A percentile compares a stretch with the other conserved stretches of the same genome.
phyloP scores from a whole-genome alignment of 1,139 yeast genomes.

The Blastobotrys arbuscula region DNA sequence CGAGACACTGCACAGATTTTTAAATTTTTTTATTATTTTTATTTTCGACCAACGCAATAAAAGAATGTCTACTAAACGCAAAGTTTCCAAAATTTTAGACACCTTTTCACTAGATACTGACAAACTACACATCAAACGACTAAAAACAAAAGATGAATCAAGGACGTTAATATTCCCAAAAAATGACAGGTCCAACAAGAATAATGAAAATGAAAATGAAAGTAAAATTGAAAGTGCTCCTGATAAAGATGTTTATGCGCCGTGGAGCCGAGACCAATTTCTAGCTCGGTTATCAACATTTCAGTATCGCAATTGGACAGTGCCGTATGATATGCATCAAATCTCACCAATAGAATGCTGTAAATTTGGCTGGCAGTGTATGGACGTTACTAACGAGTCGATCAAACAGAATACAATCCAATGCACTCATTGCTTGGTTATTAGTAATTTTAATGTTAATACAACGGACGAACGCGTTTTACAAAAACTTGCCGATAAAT shows the following conservation, averaged over 20 bases:
- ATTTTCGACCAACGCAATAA: too few species aligned
- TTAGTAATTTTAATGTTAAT: slow-evolving; percentile 18
- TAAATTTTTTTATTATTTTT: too few species aligned
- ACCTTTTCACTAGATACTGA: background rate
- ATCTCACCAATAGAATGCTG: slow-evolving; percentile 20
- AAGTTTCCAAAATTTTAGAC: slow-evolving; percentile 11
- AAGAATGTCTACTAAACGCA: slow-evolving; percentile 11
- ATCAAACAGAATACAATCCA: slow-evolving; percentile 17
- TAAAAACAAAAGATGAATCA: background rate
- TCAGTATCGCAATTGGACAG: slow-evolving; percentile 18
- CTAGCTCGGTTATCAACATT: slow-evolving; percentile 19
- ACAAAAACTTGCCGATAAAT: slow-evolving; percentile 12
- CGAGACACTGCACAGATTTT: too few species aligned
- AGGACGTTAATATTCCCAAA: background rate
- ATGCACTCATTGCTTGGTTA: slow-evolving; percentile 18
- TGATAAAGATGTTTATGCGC: slow-evolving; percentile 16
- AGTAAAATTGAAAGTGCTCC: background rate
- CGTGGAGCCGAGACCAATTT: slow-evolving; percentile 23
- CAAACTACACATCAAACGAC: background rate
- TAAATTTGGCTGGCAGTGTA: slow-evolving; percentile 20
- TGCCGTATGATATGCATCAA: slow-evolving; percentile 15
- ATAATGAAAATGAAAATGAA: background rate
- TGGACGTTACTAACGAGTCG: slow-evolving; percentile 7
- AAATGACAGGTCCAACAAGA: background rate
- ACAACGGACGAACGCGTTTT: slow-evolving; percentile 13